These are phyloP conservation scores for Pilatotrama ljubarskyi DNA, from an alignment of 768 basidiomycete species.

Conservation along the genomic window DNA sequence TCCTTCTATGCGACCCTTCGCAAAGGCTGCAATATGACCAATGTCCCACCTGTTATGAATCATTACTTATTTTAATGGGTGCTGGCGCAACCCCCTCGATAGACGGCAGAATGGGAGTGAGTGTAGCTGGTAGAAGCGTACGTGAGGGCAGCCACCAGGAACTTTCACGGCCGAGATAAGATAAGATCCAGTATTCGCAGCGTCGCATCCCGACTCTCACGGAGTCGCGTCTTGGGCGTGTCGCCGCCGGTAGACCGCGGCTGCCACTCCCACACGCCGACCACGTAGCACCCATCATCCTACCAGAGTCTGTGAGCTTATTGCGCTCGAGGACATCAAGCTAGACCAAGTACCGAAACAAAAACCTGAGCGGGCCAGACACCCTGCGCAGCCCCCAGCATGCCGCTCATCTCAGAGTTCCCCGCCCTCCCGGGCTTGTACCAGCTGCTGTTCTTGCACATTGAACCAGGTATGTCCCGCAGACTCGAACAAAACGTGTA, in stretches of 20 bases:
- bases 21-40: not conserved
- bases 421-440: slow-evolving; percentile 65
- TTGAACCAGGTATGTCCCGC: slow-evolving; percentile 56
- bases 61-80: not conserved
- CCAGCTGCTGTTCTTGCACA: slow-evolving; percentile 58
- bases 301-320: no score
- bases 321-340: no score
- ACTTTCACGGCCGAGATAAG: no score
- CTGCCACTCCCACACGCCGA: no score
- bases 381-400: no score
- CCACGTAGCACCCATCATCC: no score
- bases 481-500: no score
- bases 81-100: not conserved
- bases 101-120: not conserved
- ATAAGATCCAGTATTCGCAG: not conserved
- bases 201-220: not conserved
- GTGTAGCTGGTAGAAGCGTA: not conserved
- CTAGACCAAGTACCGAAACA: no score
- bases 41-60: not conserved
- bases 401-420: slow-evolving; percentile 39
- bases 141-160: no score
- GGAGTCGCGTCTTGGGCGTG: not conserved
- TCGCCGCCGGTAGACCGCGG: no score
- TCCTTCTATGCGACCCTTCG: not conserved
- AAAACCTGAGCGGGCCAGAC: no score